A percentile compares a stretch with the other conserved stretches of the same genome.
phyloP scores from a whole-genome alignment of 805 yeast genomes.

The Nakazawaea peltata region DNA sequence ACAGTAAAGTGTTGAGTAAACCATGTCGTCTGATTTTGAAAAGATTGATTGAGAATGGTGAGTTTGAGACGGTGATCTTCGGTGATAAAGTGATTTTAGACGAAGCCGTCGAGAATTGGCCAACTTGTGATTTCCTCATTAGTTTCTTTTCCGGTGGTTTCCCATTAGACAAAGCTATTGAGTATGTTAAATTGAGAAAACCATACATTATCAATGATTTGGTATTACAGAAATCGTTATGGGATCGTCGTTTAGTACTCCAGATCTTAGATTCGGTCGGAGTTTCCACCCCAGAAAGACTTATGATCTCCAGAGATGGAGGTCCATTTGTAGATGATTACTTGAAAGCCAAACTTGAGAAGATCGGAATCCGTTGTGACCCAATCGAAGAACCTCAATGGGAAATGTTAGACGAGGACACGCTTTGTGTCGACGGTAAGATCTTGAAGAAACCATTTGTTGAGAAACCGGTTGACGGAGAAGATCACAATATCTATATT shows the following conservation, averaged over 20 bases:
- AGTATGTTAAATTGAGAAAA: conserved; percentile 79
- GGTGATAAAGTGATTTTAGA: conserved; percentile 96
- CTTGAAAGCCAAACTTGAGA: conserved; percentile 48
- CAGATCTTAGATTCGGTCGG: conserved; percentile 65
- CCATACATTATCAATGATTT: conserved; percentile 88
- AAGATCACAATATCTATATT: conserved; percentile 92
- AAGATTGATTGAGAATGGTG: conserved; percentile 84
- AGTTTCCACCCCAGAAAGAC: conserved; percentile 86
- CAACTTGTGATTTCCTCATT: conserved; percentile 92
- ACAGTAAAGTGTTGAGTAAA: conserved; percentile 88
- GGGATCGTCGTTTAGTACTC: conserved; percentile 93
- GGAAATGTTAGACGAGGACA: conserved; percentile 85
- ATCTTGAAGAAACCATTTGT: conserved; percentile 83
- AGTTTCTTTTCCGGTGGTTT: conserved; percentile 94
- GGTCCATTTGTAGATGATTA: conserved; percentile 82
- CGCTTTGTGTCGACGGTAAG: conserved; percentile 67
- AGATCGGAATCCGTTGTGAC: conserved; percentile 48
- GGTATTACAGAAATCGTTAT: conserved; percentile 84
- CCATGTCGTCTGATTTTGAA: conserved; percentile 91
- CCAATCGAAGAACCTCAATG: conserved; percentile 63
- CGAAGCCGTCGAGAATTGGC: conserved; percentile 95
- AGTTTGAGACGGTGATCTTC: conserved; percentile 92
- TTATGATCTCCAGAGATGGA: conserved; percentile 92
- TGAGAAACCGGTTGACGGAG: conserved; percentile 98
- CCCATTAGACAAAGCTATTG: conserved; percentile 92